phyloP scores from a whole-genome alignment of 768 basidiomycete genomes.

The Leucosporidium creatinivorum region DNA sequence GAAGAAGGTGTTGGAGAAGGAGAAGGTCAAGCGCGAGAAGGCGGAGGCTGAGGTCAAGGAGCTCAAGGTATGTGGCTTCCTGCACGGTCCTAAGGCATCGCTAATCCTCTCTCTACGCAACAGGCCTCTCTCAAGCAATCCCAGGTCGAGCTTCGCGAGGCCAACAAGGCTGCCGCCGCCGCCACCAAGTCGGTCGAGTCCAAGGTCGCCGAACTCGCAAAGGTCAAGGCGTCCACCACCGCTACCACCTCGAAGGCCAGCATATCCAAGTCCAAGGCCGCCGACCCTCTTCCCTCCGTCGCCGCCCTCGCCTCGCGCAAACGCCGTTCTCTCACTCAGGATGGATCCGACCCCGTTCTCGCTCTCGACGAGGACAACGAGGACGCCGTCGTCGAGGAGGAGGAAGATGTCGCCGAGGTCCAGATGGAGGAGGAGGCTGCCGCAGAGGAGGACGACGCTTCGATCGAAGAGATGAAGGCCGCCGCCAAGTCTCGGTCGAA shows the following conservation, averaged over 20 bases:
- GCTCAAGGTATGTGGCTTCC: slow-evolving; percentile 16
- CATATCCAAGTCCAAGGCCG: neutral
- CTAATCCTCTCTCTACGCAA: neutral
- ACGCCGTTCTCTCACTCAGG: neutral
- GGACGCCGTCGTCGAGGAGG: neutral
- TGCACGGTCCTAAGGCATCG: neutral
- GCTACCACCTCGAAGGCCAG: too few relatives aligned
- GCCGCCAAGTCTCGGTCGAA: neutral
- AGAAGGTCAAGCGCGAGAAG: slow-evolving; percentile 6
- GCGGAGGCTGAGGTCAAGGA: slow-evolving; percentile 21
- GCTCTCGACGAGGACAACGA: neutral
- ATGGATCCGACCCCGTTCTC: neutral
- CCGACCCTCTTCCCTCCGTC: neutral
- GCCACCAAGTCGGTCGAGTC: neutral
- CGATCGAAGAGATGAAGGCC: neutral
- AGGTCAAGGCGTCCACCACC: neutral
- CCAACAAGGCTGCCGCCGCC: neutral
- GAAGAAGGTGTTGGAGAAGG: slow-evolving; percentile 17
- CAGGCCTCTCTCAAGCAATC: slow-evolving; percentile 23
- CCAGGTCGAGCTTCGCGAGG: slow-evolving; percentile 6
- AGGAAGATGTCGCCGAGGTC: neutral
- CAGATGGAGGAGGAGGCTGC: neutral
- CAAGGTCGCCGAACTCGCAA: neutral
- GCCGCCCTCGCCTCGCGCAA: slow-evolving; percentile 1
- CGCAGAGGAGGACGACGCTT: neutral